Percentiles rank a stretch among this genome's conserved stretches.
These are phyloP conservation scores for Rasamsonia emersonii DNA, from an alignment of 2,329 filamentous ascomycete species.

Conservation along the genomic window DNA sequence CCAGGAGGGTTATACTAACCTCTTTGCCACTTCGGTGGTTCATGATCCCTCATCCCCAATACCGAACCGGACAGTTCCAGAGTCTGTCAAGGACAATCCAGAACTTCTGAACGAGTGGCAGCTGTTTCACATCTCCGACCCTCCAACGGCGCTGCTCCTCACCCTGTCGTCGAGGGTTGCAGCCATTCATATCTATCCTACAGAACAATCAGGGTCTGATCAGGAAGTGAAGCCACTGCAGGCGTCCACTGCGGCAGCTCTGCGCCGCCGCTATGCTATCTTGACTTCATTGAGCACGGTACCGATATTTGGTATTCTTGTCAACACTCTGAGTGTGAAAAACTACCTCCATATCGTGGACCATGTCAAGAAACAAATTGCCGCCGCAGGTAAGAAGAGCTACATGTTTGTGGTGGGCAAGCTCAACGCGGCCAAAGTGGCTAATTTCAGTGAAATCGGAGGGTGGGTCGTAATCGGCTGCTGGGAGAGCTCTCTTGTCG, in stretches of 20 bases:
- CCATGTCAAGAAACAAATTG: conserved; percentile 63
- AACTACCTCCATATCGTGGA: conserved; percentile 81
- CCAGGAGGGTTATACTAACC: conserved; percentile 57
- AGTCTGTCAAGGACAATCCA: conserved; percentile 36
- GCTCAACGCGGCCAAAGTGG: conserved; percentile 88
- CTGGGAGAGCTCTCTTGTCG: conserved; percentile 91
- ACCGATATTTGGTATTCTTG: conserved; percentile 82
- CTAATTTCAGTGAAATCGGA: conserved; percentile 91
- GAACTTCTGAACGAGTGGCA: conserved; percentile 56
- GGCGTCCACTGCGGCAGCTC: conserved; percentile 45
- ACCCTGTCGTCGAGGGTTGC: conserved; percentile 76
- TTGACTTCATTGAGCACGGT: conserved; percentile 71
- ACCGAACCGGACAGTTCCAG: conserved; percentile 69
- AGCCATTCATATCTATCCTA: conserved; percentile 69
- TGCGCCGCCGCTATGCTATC: conserved; percentile 82
- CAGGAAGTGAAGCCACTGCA: conserved; percentile 34
- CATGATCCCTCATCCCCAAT: conserved; percentile 72
- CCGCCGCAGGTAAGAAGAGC: conserved; percentile 77
- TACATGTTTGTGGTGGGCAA: conserved; percentile 97
- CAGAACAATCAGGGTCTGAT: conserved; percentile 26
- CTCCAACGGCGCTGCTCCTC: conserved; percentile 73
- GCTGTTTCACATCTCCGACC: conserved; percentile 76
- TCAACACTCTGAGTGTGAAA: conserved; percentile 87
- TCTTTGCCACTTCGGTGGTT: conserved; percentile 63
- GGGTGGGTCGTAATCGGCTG: conserved; percentile 97